phyloP scores from a whole-genome alignment of 768 basidiomycete genomes.

The Boletus rufocinnamomeus region DNA sequence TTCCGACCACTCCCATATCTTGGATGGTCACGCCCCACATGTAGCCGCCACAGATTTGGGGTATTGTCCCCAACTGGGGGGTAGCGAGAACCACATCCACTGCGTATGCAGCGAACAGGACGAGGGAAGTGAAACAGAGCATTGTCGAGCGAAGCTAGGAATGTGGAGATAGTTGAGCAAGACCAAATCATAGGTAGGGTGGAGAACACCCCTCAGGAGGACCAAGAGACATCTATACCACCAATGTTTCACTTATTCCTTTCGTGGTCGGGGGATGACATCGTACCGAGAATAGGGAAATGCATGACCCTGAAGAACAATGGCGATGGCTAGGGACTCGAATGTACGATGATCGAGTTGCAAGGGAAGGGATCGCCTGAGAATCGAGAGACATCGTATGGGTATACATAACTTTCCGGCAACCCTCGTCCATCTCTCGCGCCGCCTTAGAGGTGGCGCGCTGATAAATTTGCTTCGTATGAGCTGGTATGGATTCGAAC shows the following conservation, averaged over 20 bases:
- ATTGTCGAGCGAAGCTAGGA: not conserved
- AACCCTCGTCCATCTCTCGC: not conserved
- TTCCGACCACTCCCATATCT: not conserved
- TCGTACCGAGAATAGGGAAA: not conserved
- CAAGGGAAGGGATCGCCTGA: conserved; percentile 2
- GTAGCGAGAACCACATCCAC: not conserved
- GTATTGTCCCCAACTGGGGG: not conserved
- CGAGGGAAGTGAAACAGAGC: not conserved
- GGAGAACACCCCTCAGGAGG: not conserved
- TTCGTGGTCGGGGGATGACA: not conserved
- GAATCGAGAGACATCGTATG: not conserved
- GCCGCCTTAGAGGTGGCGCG: not conserved
- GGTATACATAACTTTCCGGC: not conserved
- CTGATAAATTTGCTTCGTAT: not conserved
- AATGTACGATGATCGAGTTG: not conserved
- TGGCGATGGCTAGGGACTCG: not conserved
- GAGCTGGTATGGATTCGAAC: not conserved
- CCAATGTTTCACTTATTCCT: not conserved
- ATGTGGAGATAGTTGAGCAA: not conserved
- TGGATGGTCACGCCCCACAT: not conserved
- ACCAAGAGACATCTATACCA: not conserved
- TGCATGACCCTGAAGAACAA: not conserved
- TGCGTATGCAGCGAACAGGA: not conserved
- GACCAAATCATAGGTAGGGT: not conserved
- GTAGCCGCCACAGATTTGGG: not conserved